A percentile compares a stretch with the other conserved stretches of the same genome.
phyloP scores from a whole-genome alignment of 768 basidiomycete genomes.

The Termitomyces sp. region DNA sequence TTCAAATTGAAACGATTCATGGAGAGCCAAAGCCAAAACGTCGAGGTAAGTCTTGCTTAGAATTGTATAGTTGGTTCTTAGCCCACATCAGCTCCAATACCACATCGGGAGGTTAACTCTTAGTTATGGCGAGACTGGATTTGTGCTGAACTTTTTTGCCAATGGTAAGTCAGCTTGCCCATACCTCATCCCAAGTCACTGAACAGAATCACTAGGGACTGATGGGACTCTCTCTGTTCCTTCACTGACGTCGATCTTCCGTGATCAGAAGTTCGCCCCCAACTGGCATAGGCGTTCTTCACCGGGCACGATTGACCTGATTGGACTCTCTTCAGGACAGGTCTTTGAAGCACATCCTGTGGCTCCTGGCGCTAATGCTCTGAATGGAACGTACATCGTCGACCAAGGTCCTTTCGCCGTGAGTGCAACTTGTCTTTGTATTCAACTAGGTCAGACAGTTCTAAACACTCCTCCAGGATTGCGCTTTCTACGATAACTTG shows the following conservation, averaged over 20 bases:
- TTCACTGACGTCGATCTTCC: conserved; percentile 18
- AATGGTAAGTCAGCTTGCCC: conserved; percentile 8
- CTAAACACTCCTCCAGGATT: background rate
- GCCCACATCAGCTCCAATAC: conserved; percentile 13
- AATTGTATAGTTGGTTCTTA: background rate
- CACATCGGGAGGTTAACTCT: conserved; percentile 15
- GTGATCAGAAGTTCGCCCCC: conserved; percentile 15
- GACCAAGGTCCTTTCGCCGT: conserved; percentile 5
- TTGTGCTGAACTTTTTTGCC: conserved; percentile 18
- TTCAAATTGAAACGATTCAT: conserved; percentile 17
- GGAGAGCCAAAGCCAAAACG: conserved; percentile 11
- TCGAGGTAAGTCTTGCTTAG: background rate
- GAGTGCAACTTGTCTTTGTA: background rate
- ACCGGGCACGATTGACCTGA: conserved; percentile 1
- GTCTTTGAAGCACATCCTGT: conserved; percentile 9
- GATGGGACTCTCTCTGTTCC: conserved; percentile 12
- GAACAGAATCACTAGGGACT: conserved; percentile 6
- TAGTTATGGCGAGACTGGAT: conserved; percentile 18
- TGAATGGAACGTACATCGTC: conserved; percentile 10
- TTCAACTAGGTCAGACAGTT: background rate
- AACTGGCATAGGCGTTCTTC: conserved; percentile 13
- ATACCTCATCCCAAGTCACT: background rate
- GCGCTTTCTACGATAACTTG: conserved; percentile 10
- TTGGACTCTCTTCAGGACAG: background rate
- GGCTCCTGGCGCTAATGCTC: conserved; percentile 12